Evolutionary conservation across 345 rosid species (phyloP), one percentile per base, ranked within the genome.

Genomic region (Adansonia digitata): DNA sequence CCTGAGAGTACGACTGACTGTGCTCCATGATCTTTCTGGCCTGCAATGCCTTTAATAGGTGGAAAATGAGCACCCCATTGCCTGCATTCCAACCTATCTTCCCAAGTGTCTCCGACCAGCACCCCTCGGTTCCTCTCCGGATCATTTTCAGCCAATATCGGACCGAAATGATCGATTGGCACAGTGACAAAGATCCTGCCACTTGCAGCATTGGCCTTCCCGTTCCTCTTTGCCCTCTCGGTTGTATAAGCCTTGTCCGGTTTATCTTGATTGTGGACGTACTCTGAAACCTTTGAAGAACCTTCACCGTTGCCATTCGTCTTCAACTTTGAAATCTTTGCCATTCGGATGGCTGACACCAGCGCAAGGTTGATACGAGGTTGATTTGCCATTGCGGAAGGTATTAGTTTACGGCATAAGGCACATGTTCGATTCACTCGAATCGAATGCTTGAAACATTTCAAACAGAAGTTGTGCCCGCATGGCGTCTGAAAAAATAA

Each of bases 51-150:
- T 17, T 87, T 81, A 53, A 90, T 82, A 68, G 74, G 88, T 15
- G 91, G 86, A 48, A 79, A 81, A 74, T 91, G 97, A 31, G 76
- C 90, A 17, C 92, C 97, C 89, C 89, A 92, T 40, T 92, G 93
- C 22, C 91, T 76, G 72, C 92, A 88, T 12, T 85, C 90, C 61
- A 84, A n/a, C 53, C 90, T 82, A 39, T 81, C 86, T 56, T 72
- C 85, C 93, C 93, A 92, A 13, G 74, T 67, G 18, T 87, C 89
- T 34, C 92, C 97, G 5, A 91, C 90, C 34, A 85, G 73, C 35
- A 89, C 90, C 8, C 94, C 94, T 71, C 74, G 83, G 9, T 87
- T 84, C 79, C 87, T 87, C 39, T 63, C 76, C 0, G 91, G 92
- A 77, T 89, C 97, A 29, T 89, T 65, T 65, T 87, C 89, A 15